A percentile compares a stretch with the other conserved stretches of the same genome.
Conservation (phyloP, 139 green algal genomes). For the Eudorina sp. region DNA sequence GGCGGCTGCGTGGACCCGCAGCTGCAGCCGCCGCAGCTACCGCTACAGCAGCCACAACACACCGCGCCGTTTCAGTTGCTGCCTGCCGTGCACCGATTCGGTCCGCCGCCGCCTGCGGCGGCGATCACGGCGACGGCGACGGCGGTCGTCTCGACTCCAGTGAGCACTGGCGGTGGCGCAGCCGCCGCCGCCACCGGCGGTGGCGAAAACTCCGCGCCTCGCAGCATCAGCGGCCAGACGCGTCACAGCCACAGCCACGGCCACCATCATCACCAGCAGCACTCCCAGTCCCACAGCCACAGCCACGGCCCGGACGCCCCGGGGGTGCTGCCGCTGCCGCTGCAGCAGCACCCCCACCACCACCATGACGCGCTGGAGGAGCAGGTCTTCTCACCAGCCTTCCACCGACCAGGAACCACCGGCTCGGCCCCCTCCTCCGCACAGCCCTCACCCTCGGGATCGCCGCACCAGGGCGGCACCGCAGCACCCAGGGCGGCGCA, state of each 20-base stretch:
- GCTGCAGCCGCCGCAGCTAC: no score
- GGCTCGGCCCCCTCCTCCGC: background rate
- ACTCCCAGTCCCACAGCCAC: background rate
- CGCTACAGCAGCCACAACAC: no score
- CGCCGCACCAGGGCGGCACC: background rate
- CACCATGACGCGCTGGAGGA: constrained; percentile 42
- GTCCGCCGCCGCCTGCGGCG: no score
- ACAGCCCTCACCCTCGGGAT: background rate
- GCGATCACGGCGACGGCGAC: background rate
- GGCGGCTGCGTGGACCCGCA: no score
- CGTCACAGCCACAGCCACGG: background rate
- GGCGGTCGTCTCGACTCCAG: no score
- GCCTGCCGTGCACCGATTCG: background rate
- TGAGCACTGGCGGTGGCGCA: no score
- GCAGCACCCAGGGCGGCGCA: background rate
- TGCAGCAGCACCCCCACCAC: background rate
- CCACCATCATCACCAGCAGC: background rate
- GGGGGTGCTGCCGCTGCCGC: background rate
- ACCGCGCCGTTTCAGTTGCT: background rate
- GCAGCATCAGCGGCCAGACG: background rate
- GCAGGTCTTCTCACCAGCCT: constrained; percentile 47
- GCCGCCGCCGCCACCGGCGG: background rate
- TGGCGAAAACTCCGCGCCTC: no score
- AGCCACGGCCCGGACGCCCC: background rate
- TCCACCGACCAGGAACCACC: constrained; percentile 6